phyloP scores from a whole-genome alignment of 2,329 filamentous ascomycete genomes.

The Pseudomassariella vexata region DNA sequence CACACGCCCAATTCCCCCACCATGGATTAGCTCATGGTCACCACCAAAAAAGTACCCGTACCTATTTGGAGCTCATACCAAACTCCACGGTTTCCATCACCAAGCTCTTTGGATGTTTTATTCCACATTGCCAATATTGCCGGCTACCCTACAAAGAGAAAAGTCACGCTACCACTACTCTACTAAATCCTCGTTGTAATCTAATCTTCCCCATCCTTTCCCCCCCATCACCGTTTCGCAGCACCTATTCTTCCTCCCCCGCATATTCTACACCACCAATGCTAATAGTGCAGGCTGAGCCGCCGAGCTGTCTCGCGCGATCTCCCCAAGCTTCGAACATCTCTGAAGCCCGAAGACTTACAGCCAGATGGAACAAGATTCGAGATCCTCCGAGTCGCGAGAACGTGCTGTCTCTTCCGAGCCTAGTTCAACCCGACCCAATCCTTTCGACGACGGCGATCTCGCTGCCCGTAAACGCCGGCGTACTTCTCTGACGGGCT shows the following conservation, averaged over 20 bases:
- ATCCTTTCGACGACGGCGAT: conserved; percentile 58
- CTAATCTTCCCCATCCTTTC: conserved; percentile 2
- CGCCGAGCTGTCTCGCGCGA: conserved; percentile 49
- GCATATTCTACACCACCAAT: conserved; percentile 33
- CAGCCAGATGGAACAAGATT: conserved; percentile 50
- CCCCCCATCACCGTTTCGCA: not conserved
- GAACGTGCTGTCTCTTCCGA: conserved; percentile 58
- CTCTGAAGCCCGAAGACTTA: conserved; percentile 39
- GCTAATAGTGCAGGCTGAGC: conserved; percentile 45
- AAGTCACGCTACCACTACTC: not conserved
- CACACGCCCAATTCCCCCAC: no score
- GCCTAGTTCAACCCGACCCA: conserved; percentile 56
- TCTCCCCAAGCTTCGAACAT: conserved; percentile 37
- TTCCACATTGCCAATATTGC: no score
- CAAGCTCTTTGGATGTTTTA: no score
- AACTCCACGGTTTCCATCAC: no score
- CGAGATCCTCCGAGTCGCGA: conserved; percentile 43
- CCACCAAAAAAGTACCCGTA: no score
- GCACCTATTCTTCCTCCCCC: conserved; percentile 8
- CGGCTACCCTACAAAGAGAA: no score
- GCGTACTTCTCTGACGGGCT: conserved; percentile 52
- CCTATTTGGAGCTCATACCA: no score
- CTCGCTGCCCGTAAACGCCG: conserved; percentile 54
- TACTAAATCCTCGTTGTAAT: not conserved
- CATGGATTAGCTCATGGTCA: no score